Evolutionary conservation across 148 eudicot genomes (phyloP), one percentile per base, ranked within the genome.

Genomic region (Silene conica): DNA sequence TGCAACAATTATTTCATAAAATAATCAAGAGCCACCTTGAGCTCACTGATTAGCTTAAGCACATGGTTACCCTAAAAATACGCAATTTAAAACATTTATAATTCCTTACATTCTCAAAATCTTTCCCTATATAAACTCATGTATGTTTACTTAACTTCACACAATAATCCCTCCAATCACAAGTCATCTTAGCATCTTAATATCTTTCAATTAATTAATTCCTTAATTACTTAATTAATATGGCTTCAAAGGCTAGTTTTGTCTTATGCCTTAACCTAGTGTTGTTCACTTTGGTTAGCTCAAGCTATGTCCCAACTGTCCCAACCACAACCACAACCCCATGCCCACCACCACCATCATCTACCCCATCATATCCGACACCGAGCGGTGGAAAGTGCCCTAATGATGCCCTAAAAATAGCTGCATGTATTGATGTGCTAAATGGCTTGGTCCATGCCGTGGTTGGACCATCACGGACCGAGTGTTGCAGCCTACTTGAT

Each of bases 401-500:
- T 8, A 76, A 46, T 18, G 86, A 89, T 57, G 31, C 91, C 80
- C 76, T 87, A 19, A 87, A 89, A 70, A 52, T 89, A 9, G 88
- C 83, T 10, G 89, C 86, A 0, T 89, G 93, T 71, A 83, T 87
- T 11, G 65, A 84, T 56, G 43, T 87, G 70, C 89, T 89, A 0
- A 63, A 74, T 0, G 78, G 81, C 8, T 70, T 87, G 34, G 23
- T 87, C 16, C 65, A 73, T 46, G 64, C 34, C 5, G 34, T 31
- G 34, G 5, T 90, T 0, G 71, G 70, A 0, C 89, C 93, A 2
- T 86, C 90, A 0, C 48, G 55, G 5, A 25, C 70, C n/a, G 86
- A 87, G 1, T 91, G 97, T 45, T 91, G 97, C 74, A 61, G 77
- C 12, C 82, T 91, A 28, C 63, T 91, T 14, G 26, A 62, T 54